Evolutionary conservation across 257 asterid genomes (phyloP).

Genomic region (Avicennia marina): DNA sequence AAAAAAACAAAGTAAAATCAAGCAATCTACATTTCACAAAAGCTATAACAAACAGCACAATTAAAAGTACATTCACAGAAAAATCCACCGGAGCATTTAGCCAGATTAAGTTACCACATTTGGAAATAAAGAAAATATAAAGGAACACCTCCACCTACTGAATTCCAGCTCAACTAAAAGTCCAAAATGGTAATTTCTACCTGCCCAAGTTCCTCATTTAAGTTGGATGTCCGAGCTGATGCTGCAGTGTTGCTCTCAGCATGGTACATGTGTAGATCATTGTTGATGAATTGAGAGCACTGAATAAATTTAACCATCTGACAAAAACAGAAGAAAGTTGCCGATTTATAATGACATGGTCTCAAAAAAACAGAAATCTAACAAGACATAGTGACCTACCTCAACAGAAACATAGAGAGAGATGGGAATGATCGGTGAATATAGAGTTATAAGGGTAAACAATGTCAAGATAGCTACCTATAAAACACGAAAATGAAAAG

Average conservation of each 20-base stretch:
- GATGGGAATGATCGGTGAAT: conserved; percentile 99
- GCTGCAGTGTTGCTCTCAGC: conserved; percentile 97
- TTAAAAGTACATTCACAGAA: too few relatives aligned
- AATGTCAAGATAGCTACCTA: conserved; percentile 96
- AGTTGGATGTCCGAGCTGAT: conserved; percentile 92
- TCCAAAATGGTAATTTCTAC: conserved; percentile 25
- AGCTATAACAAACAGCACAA: neutral
- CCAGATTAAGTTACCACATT: neutral
- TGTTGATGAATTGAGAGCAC: conserved; percentile 96
- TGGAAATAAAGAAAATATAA: neutral
- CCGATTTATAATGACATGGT: neutral
- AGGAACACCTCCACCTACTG: neutral
- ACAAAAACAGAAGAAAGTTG: conserved; percentile 10
- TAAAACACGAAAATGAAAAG: conserved; percentile 18
- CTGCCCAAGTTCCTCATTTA: conserved; percentile 99
- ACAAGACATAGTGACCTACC: conserved; percentile 35
- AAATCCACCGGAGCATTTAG: too few relatives aligned
- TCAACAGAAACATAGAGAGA: conserved; percentile 98
- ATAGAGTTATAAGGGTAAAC: conserved; percentile 94
- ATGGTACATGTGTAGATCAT: conserved; percentile 93
- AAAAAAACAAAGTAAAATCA: conserved; percentile 18
- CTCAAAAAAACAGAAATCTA: neutral
- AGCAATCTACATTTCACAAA: conserved; percentile 17
- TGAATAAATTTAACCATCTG: conserved; percentile 99
- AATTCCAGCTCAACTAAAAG: neutral